These are phyloP conservation scores for Chrysoporthe cubensis DNA, from an alignment of 2,329 filamentous ascomycete genomes.

Conservation along the genomic window DNA sequence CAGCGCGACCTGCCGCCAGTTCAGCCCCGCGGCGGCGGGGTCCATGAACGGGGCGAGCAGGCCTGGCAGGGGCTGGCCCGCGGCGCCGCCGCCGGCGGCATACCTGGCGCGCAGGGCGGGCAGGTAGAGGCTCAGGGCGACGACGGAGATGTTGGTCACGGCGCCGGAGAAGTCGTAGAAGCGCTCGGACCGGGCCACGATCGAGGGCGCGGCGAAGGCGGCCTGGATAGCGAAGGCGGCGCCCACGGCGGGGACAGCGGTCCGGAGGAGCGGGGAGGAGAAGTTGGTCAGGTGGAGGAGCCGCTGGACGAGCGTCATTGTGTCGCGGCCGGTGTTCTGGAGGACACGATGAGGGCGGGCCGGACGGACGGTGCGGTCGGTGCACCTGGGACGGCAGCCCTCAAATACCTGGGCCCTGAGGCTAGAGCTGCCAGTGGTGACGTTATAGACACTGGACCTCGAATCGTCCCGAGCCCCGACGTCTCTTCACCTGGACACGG, in stretches of 20 bases:
- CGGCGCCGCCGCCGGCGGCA: slow-evolving; percentile 46
- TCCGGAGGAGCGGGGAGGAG: slow-evolving; percentile 64
- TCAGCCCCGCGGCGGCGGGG: slow-evolving; percentile 48
- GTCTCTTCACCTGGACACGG: background rate
- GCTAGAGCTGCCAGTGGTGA: slow-evolving; percentile 22
- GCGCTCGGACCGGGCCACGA: slow-evolving; percentile 62
- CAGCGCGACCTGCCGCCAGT: slow-evolving; percentile 60
- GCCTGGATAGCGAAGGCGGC: slow-evolving; percentile 67
- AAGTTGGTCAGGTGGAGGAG: slow-evolving; percentile 65
- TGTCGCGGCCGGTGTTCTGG: background rate
- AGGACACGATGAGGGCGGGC: too few species aligned
- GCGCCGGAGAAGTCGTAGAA: slow-evolving; percentile 72
- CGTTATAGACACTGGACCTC: slow-evolving; percentile 24
- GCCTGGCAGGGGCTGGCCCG: slow-evolving; percentile 45
- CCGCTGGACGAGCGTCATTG: slow-evolving; percentile 44
- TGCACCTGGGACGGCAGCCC: too few species aligned
- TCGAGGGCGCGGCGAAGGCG: slow-evolving; percentile 65
- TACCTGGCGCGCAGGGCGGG: slow-evolving; percentile 60
- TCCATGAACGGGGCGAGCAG: slow-evolving; percentile 49
- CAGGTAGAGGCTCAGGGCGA: slow-evolving; percentile 63
- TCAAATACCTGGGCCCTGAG: background rate
- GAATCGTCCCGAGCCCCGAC: slow-evolving; percentile 24
- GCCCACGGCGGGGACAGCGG: slow-evolving; percentile 63
- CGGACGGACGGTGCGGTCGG: too few species aligned
- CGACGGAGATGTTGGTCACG: slow-evolving; percentile 67